Percentiles rank a stretch among this genome's conserved stretches.
Conservation (phyloP, 768 basidiomycete species). For the Daedalea quercina region DNA sequence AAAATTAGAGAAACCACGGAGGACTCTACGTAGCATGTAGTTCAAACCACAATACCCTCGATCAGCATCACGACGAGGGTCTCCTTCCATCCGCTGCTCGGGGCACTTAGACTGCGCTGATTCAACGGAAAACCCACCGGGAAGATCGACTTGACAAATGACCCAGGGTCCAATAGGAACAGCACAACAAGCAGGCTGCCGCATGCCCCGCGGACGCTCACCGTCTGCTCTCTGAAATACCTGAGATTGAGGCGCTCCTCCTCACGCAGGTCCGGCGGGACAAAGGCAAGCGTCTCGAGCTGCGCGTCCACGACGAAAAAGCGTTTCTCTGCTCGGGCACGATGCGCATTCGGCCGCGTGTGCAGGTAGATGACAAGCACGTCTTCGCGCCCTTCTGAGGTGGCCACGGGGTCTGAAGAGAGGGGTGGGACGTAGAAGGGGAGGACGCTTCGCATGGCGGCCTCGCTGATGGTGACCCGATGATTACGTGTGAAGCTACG, state of each 20-base stretch:
- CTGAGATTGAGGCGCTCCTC: not conserved
- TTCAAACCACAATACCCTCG: not conserved
- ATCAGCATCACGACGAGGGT: not conserved
- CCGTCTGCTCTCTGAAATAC: not conserved
- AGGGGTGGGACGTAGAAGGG: not conserved
- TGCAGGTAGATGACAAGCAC: not conserved
- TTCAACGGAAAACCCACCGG: not conserved
- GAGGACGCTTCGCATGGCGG: not conserved
- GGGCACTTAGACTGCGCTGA: not conserved
- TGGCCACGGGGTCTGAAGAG: not conserved
- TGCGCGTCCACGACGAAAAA: not conserved
- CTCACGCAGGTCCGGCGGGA: not conserved
- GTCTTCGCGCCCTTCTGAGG: not conserved
- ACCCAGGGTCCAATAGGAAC: too few relatives aligned
- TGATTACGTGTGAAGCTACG: not conserved
- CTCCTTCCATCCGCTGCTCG: not conserved
- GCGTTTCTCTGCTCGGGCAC: not conserved
- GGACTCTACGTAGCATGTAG: too few relatives aligned
- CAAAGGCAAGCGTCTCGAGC: not conserved
- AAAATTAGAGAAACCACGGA: too few relatives aligned
- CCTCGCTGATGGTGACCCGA: not conserved
- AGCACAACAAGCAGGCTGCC: too few relatives aligned
- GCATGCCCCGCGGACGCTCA: too few relatives aligned
- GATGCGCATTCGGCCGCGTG: not conserved
- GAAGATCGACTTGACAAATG: not conserved